Evolutionary conservation across 768 basidiomycete genomes (phyloP), one percentile per base, ranked within the genome.

Genomic region (Dictyophora rubrovolvata): DNA sequence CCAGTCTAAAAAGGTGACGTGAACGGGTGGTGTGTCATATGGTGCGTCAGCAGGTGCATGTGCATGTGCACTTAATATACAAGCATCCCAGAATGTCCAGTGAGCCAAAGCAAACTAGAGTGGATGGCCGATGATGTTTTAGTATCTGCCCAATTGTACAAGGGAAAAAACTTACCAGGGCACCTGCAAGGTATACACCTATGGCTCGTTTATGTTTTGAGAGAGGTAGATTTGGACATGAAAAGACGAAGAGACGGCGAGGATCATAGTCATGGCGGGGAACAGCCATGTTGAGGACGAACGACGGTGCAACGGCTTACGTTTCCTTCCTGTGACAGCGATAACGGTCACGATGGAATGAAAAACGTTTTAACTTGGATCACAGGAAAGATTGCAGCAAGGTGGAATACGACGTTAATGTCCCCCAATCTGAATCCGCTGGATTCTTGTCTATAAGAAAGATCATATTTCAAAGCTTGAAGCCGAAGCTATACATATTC

Each of bases 1-100:
- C 96, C 96, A 99, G 76, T 98, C 96, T 57, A 92, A 84, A 69
- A 97, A 96, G 12, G 80, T 75, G 69, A 99, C 89, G 66, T 92
- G 92, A 12, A 88, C 83, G 9, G 85, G 86, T 1, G 82, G 75
- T 0, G 83, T 80, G 54, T 83, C 77, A 64, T 86, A 78, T 1
- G 87, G 86, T 4, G 84, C 78, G 42, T 82, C 85, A 62, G 81
- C 81, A 2, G 90, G 88, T 1, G 89, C 73, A 56, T 81, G 82
- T 0, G 92, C 90, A 65, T 95, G 90, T 2, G 88, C 83, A 10
- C 93, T 96, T 46, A 93, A 79, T 56, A 97, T 85, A 21, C 87
- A 85, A 14, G 96, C 95, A 66, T 98, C 95, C 58, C 97, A 75
- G 73, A 99, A 93, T 3, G 87, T 80, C 93, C 95, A 98, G 70